A percentile compares a stretch with the other conserved stretches of the same genome.
These are phyloP conservation scores for Pythium rhizo-oryzae DNA, from an alignment of 352 stramenopile species.

Conservation along the genomic window DNA sequence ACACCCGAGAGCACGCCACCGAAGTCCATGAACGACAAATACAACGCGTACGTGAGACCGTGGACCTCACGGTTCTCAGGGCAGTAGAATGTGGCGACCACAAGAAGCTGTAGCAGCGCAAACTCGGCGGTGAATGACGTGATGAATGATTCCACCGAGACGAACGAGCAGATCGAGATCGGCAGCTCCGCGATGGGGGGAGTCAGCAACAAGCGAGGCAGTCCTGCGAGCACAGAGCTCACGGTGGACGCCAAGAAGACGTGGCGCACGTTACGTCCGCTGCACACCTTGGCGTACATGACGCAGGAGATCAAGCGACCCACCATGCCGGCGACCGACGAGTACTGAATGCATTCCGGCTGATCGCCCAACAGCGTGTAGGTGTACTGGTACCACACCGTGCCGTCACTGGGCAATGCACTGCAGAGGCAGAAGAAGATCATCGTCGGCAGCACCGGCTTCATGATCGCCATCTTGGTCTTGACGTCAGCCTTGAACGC, in stretches of 20 bases:
- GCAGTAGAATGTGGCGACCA: slow-evolving; percentile 85
- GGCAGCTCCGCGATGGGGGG: slow-evolving; percentile 54
- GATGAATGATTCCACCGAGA: slow-evolving; percentile 70
- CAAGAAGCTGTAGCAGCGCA: slow-evolving; percentile 76
- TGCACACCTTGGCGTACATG: slow-evolving; percentile 73
- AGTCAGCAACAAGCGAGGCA: slow-evolving; percentile 66
- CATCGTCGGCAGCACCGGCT: slow-evolving; percentile 67
- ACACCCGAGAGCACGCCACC: slow-evolving; percentile 73
- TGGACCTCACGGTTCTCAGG: slow-evolving; percentile 54
- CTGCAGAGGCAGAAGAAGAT: slow-evolving; percentile 85
- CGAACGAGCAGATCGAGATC: slow-evolving; percentile 71
- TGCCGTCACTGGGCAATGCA: slow-evolving; percentile 62
- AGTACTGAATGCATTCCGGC: slow-evolving; percentile 77
- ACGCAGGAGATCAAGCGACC: slow-evolving; percentile 73
- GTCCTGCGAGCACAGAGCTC: slow-evolving; percentile 58
- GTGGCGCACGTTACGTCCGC: slow-evolving; percentile 60
- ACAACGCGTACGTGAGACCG: slow-evolving; percentile 80
- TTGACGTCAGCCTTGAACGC: slow-evolving; percentile 51
- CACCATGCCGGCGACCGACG: slow-evolving; percentile 64
- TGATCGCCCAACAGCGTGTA: slow-evolving; percentile 59
- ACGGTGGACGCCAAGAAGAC: slow-evolving; percentile 81
- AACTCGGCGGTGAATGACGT: slow-evolving; percentile 82
- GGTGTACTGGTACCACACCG: slow-evolving; percentile 85
- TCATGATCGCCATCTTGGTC: slow-evolving; percentile 50
- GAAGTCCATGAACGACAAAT: slow-evolving; percentile 87